These are phyloP conservation scores for Neotropicomus parvogracilis DNA, from an alignment of 1,284 basidiomycete species.

Conservation along the genomic window DNA sequence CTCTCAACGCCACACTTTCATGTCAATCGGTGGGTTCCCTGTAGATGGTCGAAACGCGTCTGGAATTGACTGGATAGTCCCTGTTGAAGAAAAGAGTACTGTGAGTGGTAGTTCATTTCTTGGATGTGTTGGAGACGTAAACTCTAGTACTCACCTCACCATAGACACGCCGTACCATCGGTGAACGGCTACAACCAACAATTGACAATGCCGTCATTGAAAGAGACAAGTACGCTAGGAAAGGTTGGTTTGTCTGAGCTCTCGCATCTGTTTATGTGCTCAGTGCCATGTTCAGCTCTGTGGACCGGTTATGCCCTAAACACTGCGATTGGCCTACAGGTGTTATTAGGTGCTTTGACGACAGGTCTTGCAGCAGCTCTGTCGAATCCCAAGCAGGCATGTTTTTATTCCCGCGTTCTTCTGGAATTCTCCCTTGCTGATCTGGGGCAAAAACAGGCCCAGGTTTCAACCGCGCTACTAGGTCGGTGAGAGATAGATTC, in stretches of 20 bases:
- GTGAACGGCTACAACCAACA: slow-evolving; percentile 45
- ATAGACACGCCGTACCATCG: slow-evolving; percentile 35
- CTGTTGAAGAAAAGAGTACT: slow-evolving; percentile 20
- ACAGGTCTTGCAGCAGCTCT: slow-evolving; percentile 59
- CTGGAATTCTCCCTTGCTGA: neutral
- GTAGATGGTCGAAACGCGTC: neutral
- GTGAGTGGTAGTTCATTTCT: no score
- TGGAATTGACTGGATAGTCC: slow-evolving; percentile 30
- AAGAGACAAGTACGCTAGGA: slow-evolving; percentile 40
- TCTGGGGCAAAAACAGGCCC: slow-evolving; percentile 11
- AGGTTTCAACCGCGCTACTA: slow-evolving; percentile 24
- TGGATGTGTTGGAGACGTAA: no score
- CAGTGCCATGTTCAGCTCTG: slow-evolving; percentile 35
- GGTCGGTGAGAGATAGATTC: slow-evolving; percentile 17
- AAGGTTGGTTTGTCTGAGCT: slow-evolving; percentile 25
- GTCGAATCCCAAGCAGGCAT: slow-evolving; percentile 35
- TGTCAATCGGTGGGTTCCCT: neutral
- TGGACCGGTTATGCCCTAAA: slow-evolving; percentile 54
- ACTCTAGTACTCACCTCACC: no score
- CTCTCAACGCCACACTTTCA: slow-evolving; percentile 7
- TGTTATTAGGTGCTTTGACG: slow-evolving; percentile 63
- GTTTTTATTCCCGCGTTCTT: slow-evolving; percentile 1
- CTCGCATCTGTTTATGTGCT: neutral
- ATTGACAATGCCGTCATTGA: slow-evolving; percentile 40
- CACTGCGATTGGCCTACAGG: slow-evolving; percentile 51